Evolutionary conservation across 2,329 filamentous ascomycete genomes (phyloP).

Genomic region (Madurella fahalii): DNA sequence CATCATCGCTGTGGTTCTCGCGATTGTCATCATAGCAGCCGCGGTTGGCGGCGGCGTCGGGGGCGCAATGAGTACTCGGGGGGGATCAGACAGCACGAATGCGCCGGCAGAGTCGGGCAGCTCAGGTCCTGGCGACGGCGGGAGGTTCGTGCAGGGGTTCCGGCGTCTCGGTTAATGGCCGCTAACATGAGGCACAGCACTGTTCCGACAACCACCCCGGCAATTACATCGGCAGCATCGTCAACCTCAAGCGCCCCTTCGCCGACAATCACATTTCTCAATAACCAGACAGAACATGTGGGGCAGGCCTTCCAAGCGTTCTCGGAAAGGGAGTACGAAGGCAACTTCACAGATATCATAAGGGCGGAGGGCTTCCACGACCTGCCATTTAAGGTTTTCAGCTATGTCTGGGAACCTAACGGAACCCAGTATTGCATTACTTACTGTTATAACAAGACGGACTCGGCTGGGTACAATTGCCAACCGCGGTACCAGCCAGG

Average conservation of each 20-base stretch:
- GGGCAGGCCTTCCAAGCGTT: slow-evolving; percentile 31
- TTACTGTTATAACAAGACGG: slow-evolving; percentile 26
- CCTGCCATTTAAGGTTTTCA: slow-evolving; percentile 19
- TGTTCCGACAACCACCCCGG: neutral
- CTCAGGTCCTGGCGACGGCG: neutral
- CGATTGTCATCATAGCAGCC: slow-evolving; percentile 21
- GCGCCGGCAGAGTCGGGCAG: neutral
- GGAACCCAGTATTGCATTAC: slow-evolving; percentile 27
- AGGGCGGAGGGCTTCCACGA: slow-evolving; percentile 26
- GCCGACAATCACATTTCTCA: slow-evolving; percentile 17
- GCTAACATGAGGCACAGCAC: slow-evolving; percentile 4
- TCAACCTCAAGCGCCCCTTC: slow-evolving; percentile 4
- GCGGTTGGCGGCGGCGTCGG: slow-evolving; percentile 27
- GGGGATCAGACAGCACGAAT: neutral
- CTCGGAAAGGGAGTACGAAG: slow-evolving; percentile 12
- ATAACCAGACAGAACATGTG: slow-evolving; percentile 21
- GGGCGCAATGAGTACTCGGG: slow-evolving; percentile 13
- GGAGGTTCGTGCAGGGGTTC: neutral
- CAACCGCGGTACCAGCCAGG: slow-evolving; percentile 16
- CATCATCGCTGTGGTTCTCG: slow-evolving; percentile 16
- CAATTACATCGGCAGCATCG: neutral
- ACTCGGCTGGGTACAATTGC: slow-evolving; percentile 28
- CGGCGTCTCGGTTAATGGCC: too few species aligned
- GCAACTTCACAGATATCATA: slow-evolving; percentile 27
- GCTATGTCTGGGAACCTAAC: slow-evolving; percentile 29